Conservation (phyloP, 2,329 filamentous ascomycete species). For the Arthrobotrys sphaeroides region DNA sequence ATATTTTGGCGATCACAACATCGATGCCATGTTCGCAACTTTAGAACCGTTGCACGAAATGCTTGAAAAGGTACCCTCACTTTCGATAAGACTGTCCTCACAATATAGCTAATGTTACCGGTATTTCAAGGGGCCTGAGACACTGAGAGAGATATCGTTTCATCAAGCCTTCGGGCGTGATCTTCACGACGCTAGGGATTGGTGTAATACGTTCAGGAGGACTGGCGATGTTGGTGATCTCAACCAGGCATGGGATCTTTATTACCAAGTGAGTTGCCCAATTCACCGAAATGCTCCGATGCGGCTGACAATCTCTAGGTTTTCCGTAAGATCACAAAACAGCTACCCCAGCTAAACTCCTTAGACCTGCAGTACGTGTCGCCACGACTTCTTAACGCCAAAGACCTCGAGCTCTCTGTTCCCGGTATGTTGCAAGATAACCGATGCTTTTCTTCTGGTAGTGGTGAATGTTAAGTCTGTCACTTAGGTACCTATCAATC, state of each 20-base stretch:
- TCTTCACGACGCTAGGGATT: slow-evolving; percentile 91
- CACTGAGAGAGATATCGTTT: slow-evolving; percentile 90
- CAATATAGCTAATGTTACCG: slow-evolving; percentile 28
- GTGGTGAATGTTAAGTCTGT: not conserved
- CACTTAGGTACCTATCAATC: slow-evolving; percentile 57
- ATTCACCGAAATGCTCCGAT: not conserved
- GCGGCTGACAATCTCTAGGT: slow-evolving; percentile 64
- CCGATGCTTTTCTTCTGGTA: too few species aligned
- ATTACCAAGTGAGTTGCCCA: slow-evolving; percentile 73
- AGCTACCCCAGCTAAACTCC: slow-evolving; percentile 89
- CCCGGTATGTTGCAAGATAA: slow-evolving; percentile 93
- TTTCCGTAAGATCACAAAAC: slow-evolving; percentile 92
- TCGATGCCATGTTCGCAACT: slow-evolving; percentile 94
- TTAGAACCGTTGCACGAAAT: slow-evolving; percentile 90
- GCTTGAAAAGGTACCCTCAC: slow-evolving; percentile 71
- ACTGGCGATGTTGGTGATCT: slow-evolving; percentile 92
- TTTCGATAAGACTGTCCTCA: not conserved
- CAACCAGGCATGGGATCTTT: slow-evolving; percentile 98
- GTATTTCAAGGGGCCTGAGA: slow-evolving; percentile 77
- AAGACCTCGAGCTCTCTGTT: slow-evolving; percentile 90
- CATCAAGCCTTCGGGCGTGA: slow-evolving; percentile 97
- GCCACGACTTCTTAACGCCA: slow-evolving; percentile 85
- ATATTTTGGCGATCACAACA: slow-evolving; percentile 97
- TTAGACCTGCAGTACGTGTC: slow-evolving; percentile 97
- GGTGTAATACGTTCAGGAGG: slow-evolving; percentile 89